Conservation (phyloP, 768 basidiomycete species). For the Strobilomyces echinocephalus region DNA sequence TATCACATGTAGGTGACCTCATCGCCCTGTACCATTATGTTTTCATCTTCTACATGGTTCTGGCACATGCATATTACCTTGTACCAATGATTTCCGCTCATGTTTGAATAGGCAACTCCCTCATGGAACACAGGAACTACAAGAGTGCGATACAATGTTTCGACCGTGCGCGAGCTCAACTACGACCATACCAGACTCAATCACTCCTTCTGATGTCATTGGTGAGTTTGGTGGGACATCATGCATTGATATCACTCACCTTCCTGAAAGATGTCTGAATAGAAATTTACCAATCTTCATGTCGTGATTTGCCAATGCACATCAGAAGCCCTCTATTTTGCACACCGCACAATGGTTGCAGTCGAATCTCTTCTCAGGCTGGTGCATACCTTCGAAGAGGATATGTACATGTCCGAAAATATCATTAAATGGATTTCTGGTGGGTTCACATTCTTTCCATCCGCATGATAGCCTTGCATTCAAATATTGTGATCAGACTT, state of each 20-base stretch:
- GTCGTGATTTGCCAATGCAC: background rate
- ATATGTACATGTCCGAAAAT: too few species aligned
- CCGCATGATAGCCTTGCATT: too few species aligned
- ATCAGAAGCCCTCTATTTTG: background rate
- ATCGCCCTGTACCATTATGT: background rate
- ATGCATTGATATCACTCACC: background rate
- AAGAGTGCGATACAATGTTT: background rate
- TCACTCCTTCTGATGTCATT: background rate
- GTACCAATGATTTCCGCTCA: background rate
- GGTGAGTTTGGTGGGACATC: background rate
- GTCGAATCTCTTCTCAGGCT: background rate
- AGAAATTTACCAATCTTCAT: background rate
- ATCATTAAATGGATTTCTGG: too few species aligned
- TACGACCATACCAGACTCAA: too few species aligned
- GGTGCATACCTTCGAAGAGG: too few species aligned
- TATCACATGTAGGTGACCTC: slow-evolving; percentile 2
- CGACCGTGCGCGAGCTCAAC: background rate
- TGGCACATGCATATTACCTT: background rate
- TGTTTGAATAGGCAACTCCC: background rate
- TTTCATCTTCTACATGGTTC: background rate
- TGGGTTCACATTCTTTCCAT: too few species aligned
- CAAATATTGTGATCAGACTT: too few species aligned
- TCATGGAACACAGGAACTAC: background rate
- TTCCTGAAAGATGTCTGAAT: slow-evolving; percentile 1
- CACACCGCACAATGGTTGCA: background rate